These are phyloP conservation scores for Trypanosoma brucei DNA, from an alignment of 208 protist genomes.

Conservation along the genomic window DNA sequence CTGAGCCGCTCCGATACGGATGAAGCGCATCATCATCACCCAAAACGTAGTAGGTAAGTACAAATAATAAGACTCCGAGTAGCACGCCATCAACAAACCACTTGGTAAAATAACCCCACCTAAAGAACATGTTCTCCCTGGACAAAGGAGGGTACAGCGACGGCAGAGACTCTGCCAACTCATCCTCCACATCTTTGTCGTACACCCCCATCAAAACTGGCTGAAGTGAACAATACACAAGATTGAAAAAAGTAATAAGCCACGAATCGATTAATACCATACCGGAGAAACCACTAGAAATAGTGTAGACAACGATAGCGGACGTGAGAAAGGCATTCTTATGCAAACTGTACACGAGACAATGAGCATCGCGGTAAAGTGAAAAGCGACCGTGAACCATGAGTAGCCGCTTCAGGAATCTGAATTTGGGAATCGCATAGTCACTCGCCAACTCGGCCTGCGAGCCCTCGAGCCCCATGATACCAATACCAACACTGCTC, in stretches of 20 bases:
- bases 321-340: constrained; percentile 94
- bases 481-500: constrained; percentile 93
- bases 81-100: constrained; percentile 58
- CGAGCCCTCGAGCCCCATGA: constrained; percentile 94
- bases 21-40: constrained; percentile 49
- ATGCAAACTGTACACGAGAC: constrained; percentile 96
- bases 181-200: constrained; percentile 86
- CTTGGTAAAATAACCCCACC: constrained; percentile 51
- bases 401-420: constrained; percentile 90
- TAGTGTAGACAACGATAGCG: constrained; percentile 74
- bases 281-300: constrained; percentile 86
- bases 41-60: constrained; percentile 42
- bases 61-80: constrained; percentile 53
- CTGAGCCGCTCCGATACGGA: constrained; percentile 22
- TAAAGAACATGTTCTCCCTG: constrained; percentile 73
- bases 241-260: constrained; percentile 76
- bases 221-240: constrained; percentile 75
- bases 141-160: constrained; percentile 58
- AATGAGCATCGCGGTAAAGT: constrained; percentile 88
- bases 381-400: constrained; percentile 94
- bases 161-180: constrained; percentile 66
- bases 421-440: constrained; percentile 94
- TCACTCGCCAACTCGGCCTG: constrained; percentile 93
- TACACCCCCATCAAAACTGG: constrained; percentile 77
- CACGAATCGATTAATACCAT: constrained; percentile 80